Evolutionary conservation across 768 basidiomycete genomes (phyloP), one percentile per base, ranked within the genome.

Genomic region (Cubamyces sp.): DNA sequence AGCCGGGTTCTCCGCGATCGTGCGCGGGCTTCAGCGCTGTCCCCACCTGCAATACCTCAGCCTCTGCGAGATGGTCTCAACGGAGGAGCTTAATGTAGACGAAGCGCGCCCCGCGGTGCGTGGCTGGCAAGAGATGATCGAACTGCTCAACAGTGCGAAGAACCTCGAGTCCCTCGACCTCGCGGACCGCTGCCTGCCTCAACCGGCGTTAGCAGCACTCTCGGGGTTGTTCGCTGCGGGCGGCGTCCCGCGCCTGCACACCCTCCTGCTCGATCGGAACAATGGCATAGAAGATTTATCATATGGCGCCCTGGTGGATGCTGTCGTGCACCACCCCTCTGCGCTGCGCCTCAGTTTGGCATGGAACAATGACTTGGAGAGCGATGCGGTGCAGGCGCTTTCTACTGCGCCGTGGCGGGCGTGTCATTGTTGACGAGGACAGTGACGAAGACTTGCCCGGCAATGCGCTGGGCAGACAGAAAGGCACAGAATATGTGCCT

Each of bases 11-110:
- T 28, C 25, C 18, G 54, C 54, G 8, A n/a, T 45, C 40, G 41
- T 30, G 18, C 54, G 42, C 4, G 42, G 19, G 12, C 54, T 56
- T 2, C 25, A 41, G 14, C 43, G 30, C 37, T 53, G 41, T 37
- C 52, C 18, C 52, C 34, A 53, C 30, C 52, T 53, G 52, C 34
- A 37, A 15, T 53, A 53, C 41, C 52, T 53, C 41, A 42, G 52
- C 52, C 52, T 53, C 34, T 37, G 52, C 14, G 52, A 53, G 16
- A 53, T 19, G 9, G 41, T 42, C 23, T 53, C 52, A 12, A 42
- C 41, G 23, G 52, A 40, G 23, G 34, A 42, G 8, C 34, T 39
- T 19, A 25, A 53, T 8, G 52, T 39, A 42, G 37, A 19, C 23
- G 52, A 42, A 30, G 21, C 23, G 37, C 37, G n/a, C 11, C 34